A percentile compares a stretch with the other conserved stretches of the same genome.
These are phyloP conservation scores for Enterocytospora artemiae DNA, from an alignment of 371 early-diverging fungal genomes.

Conservation along the genomic window DNA sequence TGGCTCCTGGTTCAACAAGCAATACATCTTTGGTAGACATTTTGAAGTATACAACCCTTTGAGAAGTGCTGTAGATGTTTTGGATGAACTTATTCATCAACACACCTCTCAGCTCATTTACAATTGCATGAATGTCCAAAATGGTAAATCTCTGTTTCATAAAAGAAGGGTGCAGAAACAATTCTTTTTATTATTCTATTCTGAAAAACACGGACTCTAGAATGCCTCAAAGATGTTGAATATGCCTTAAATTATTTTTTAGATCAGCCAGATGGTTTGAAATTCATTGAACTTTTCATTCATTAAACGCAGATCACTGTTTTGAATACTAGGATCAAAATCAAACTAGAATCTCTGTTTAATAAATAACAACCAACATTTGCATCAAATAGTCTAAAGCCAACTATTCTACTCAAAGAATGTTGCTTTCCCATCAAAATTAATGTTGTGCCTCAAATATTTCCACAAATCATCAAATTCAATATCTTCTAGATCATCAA, in stretches of 20 bases:
- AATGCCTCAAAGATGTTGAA: too few species aligned
- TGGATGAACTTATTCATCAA: constrained; percentile 50
- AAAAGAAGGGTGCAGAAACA: too few species aligned
- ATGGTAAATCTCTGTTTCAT: constrained; percentile 58
- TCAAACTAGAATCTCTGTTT: too few species aligned
- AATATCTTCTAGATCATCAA: not conserved
- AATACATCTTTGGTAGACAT: constrained; percentile 56
- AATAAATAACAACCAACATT: too few species aligned
- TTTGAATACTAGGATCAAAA: too few species aligned
- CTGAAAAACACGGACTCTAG: too few species aligned
- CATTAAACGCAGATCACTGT: too few species aligned
- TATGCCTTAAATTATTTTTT: too few species aligned
- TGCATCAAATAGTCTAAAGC: too few species aligned
- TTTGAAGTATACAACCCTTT: constrained; percentile 51
- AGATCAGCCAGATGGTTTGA: too few species aligned
- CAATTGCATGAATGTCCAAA: constrained; percentile 55
- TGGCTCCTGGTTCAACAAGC: constrained; percentile 57
- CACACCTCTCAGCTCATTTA: constrained; percentile 51
- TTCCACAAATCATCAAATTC: constrained; percentile 2
- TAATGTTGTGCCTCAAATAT: not conserved
- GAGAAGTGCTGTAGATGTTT: constrained; percentile 53
- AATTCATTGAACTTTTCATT: too few species aligned
- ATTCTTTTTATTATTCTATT: too few species aligned
- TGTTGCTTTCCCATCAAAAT: not conserved
- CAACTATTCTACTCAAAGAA: not conserved